phyloP scores from a whole-genome alignment of 306 rosid genomes.

The Erythrophleum fordii region DNA sequence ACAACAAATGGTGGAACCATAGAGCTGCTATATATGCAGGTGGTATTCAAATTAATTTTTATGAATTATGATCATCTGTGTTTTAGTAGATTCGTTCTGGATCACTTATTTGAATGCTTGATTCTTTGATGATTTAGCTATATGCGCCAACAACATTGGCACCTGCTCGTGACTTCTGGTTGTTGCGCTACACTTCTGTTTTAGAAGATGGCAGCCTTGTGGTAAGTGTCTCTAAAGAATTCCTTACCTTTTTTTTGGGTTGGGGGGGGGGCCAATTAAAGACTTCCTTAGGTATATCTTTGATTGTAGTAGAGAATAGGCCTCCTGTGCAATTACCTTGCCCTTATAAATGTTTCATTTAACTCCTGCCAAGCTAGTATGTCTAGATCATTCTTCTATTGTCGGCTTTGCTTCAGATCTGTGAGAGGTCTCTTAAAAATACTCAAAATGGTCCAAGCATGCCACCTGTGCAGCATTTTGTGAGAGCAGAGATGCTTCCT shows the following conservation, averaged over 20 bases:
- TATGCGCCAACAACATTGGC: slow-evolving; percentile 94
- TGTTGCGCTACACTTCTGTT: slow-evolving; percentile 94
- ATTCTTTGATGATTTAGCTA: slow-evolving; percentile 57
- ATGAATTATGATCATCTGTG: not conserved
- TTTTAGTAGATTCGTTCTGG: too few species aligned
- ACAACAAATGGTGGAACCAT: slow-evolving; percentile 98
- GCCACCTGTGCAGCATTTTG: slow-evolving; percentile 98
- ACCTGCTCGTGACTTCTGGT: slow-evolving; percentile 97
- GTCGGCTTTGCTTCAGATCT: slow-evolving; percentile 54
- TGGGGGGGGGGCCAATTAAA: too few species aligned
- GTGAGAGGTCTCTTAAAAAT: slow-evolving; percentile 93
- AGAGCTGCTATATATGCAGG: slow-evolving; percentile 99
- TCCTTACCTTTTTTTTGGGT: not conserved
- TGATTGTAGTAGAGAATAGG: not conserved
- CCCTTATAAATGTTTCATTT: not conserved
- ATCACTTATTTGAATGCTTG: slow-evolving; percentile 8
- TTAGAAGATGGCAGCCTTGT: slow-evolving; percentile 97
- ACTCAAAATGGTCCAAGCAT: slow-evolving; percentile 96
- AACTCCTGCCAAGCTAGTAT: not conserved
- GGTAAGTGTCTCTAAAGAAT: slow-evolving; percentile 52
- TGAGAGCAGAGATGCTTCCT: slow-evolving; percentile 94
- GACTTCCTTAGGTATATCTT: not conserved
- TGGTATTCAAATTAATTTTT: slow-evolving; percentile 17
- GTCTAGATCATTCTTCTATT: slow-evolving; percentile 31
- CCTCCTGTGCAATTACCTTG: not conserved